These are phyloP conservation scores for Trametes gibbosa DNA, from an alignment of 768 basidiomycete species.

Conservation along the genomic window DNA sequence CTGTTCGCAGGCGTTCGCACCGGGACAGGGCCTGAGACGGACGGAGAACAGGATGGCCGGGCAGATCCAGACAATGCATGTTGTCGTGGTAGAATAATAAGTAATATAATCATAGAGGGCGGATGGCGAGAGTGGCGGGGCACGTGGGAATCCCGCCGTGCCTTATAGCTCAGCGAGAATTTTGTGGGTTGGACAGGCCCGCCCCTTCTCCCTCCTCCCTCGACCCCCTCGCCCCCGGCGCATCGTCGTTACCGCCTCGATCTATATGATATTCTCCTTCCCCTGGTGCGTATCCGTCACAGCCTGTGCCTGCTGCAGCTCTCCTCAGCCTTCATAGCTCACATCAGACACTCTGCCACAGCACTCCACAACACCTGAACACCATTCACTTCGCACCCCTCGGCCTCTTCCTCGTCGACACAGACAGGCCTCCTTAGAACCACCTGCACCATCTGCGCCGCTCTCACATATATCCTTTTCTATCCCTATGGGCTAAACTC, in stretches of 20 bases:
- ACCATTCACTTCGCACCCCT: slow-evolving; percentile 63
- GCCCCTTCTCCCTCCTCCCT: slow-evolving; percentile 8
- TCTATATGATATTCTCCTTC: slow-evolving; percentile 24
- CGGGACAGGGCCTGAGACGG: neutral
- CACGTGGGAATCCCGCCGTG: slow-evolving; percentile 10
- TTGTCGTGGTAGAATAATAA: slow-evolving; percentile 65
- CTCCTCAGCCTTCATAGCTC: too few relatives aligned
- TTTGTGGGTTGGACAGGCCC: slow-evolving; percentile 7
- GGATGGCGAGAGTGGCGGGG: slow-evolving; percentile 21
- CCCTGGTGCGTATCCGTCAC: slow-evolving; percentile 17
- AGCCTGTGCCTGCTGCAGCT: neutral
- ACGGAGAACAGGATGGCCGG: neutral
- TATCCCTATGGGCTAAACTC: slow-evolving; percentile 41
- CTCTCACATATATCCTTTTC: slow-evolving; percentile 14
- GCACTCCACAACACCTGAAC: slow-evolving; percentile 35
- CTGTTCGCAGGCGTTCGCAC: neutral
- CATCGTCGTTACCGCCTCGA: slow-evolving; percentile 9
- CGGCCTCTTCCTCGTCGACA: slow-evolving; percentile 56
- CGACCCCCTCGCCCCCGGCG: slow-evolving; percentile 2
- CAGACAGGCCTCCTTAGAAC: slow-evolving; percentile 77
- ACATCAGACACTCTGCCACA: slow-evolving; percentile 10
- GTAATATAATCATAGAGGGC: slow-evolving; percentile 13
- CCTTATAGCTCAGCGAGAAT: slow-evolving; percentile 13
- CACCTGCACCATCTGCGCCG: neutral
- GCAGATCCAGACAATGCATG: slow-evolving; percentile 59